A percentile compares a stretch with the other conserved stretches of the same genome.
phyloP scores from a whole-genome alignment of 495 filamentous ascomycete genomes.

The Lophium mytilinum region DNA sequence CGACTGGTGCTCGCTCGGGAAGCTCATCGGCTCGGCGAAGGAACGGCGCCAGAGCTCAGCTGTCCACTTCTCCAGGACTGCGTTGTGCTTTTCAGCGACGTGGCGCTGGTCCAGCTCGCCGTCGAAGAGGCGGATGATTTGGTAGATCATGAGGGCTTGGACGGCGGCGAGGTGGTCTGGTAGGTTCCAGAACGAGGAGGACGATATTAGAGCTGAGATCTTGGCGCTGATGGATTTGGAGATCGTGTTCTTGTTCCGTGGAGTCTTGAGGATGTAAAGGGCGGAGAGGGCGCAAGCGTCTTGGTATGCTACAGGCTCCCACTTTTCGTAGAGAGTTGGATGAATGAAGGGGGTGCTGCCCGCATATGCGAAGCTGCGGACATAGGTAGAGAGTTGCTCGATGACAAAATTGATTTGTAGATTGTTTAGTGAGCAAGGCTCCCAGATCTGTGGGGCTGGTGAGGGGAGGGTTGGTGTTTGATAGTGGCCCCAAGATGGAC shows the following conservation, averaged over 20 bases:
- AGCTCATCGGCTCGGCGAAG: conserved; percentile 5
- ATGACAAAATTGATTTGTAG: neutral
- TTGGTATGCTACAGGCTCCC: conserved; percentile 7
- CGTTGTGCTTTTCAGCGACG: conserved; percentile 2
- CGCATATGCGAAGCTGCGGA: conserved; percentile 5
- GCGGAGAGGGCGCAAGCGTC: conserved; percentile 10
- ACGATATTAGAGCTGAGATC: neutral
- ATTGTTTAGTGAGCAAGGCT: conserved; percentile 1
- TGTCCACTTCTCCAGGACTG: conserved; percentile 12
- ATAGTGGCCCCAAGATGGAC: neutral
- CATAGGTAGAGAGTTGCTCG: conserved; percentile 1
- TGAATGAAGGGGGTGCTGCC: conserved; percentile 15
- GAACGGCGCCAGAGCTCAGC: conserved; percentile 15
- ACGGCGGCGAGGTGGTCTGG: conserved; percentile 17
- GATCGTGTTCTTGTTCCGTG: conserved; percentile 4
- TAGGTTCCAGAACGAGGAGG: conserved; percentile 1
- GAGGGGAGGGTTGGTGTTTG: neutral
- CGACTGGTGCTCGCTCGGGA: neutral
- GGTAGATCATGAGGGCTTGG: conserved; percentile 21
- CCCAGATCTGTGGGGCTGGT: conserved; percentile 11
- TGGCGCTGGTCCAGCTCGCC: neutral
- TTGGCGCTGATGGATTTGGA: conserved; percentile 5
- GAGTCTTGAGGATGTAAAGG: conserved; percentile 10
- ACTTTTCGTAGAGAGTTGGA: neutral
- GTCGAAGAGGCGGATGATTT: conserved; percentile 21